Conservation (phyloP, 441 rosid species). For the Bocquillonia castaneifolia region DNA sequence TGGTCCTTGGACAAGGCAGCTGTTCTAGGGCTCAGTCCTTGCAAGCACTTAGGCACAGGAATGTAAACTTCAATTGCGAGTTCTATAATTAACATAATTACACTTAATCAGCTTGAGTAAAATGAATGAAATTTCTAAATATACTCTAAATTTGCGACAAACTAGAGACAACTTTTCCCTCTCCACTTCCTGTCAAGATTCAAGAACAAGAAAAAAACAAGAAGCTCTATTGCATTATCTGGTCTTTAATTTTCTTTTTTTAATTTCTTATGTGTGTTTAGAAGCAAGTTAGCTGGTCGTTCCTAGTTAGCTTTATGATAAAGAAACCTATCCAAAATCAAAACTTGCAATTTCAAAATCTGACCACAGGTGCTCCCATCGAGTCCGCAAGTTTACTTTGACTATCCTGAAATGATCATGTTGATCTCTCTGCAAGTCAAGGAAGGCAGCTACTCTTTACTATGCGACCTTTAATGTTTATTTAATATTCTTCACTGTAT, state of each 20-base stretch:
- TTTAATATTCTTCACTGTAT: neutral
- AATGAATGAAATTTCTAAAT: no score
- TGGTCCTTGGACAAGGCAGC: neutral
- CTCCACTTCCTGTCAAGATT: no score
- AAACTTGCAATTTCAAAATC: neutral
- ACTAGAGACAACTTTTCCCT: no score
- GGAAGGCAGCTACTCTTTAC: neutral
- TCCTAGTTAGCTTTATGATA: neutral
- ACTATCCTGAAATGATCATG: neutral
- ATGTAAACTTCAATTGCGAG: no score
- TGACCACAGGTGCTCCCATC: neutral
- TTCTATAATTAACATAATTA: no score
- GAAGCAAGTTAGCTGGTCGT: neutral
- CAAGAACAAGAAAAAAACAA: no score
- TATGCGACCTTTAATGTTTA: neutral
- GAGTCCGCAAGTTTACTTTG: slow-evolving; percentile 1
- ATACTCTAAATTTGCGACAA: no score
- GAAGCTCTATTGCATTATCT: neutral
- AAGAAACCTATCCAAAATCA: neutral
- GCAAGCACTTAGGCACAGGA: no score
- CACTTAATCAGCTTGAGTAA: no score
- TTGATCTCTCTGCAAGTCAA: slow-evolving; percentile 5
- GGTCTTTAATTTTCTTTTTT: neutral
- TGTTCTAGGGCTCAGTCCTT: no score
- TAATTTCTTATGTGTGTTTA: no score